Base-by-base conservation (phyloP, 805 yeast species). In the Candida pini region DNA sequence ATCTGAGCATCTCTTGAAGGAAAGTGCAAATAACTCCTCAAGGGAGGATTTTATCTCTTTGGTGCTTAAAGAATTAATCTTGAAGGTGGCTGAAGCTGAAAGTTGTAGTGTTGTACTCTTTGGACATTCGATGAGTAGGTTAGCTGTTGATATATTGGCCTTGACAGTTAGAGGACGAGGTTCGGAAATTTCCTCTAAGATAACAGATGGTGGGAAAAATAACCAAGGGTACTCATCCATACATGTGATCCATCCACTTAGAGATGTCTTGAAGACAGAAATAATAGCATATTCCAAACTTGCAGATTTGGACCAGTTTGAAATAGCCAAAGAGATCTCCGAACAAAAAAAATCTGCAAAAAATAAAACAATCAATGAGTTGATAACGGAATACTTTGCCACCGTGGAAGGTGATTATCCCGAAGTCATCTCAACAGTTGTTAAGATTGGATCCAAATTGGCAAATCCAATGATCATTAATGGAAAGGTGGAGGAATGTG, bases 81-180 rank as follows among this genome's bases (percentile, higher is more conserved):
- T 66, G 21, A 53, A 62, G 19, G 54, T 69, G 9, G 85, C 88
- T 0, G 45, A 47, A 5, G 55, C 60, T 9, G 57, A 63, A 12
- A 49, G 56, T 0, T 71, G 78, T 46, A 63, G 69, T n/a, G 68
- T 83, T n/a, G 61, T 86, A 3, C 32, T 87, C 7, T 75, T 76
- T 63, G 86, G 90, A 2, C 84, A 80, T 50, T 77, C 83, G 18
- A 84, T 86, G 94, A 83, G 95, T 1, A 69, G 78, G 27, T 54
- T 89, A 17, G 95, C 97, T 1, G 86, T 81, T 48, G 78, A 78
- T 41, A 76, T 84, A n/a, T 64, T 90, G 22, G 69, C 94, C 0
- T 58, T 84, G 35, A 81, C 95, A 0, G 88, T 87, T 5, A 84
- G 80, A 48, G 97, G 97, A 9, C 70, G 96, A 41, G 97, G 96